phyloP scores from a whole-genome alignment of 1,284 basidiomycete genomes.

The Cutaneotrichosporon sp. region DNA sequence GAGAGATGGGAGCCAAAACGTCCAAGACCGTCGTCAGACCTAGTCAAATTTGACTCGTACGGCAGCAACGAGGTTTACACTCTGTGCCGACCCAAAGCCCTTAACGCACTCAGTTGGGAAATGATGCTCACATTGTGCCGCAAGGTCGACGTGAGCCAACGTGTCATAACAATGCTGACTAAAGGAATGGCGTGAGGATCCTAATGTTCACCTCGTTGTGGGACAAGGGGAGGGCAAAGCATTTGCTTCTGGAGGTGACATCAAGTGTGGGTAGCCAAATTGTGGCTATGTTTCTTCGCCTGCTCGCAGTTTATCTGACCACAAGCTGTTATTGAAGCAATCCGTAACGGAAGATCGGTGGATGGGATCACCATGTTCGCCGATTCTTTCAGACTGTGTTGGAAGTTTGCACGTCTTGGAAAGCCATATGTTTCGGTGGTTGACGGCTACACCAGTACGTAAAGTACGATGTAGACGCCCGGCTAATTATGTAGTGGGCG shows the following conservation, averaged over 20 bases:
- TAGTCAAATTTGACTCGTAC: slow-evolving; percentile 1
- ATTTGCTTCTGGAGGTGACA: slow-evolving; percentile 11
- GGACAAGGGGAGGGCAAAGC: slow-evolving; percentile 9
- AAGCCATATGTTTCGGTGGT: slow-evolving; percentile 82
- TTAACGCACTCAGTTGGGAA: slow-evolving; percentile 76
- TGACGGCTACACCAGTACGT: slow-evolving; percentile 77
- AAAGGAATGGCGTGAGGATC: slow-evolving; percentile 50
- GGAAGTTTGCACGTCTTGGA: slow-evolving; percentile 64
- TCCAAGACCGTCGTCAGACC: too few relatives aligned
- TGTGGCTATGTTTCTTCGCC: too few relatives aligned
- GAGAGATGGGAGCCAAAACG: too few relatives aligned
- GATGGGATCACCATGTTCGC: slow-evolving; percentile 73
- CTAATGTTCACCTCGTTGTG: slow-evolving; percentile 3
- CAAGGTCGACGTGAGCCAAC: slow-evolving; percentile 25
- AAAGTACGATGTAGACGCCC: not conserved
- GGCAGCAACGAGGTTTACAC: slow-evolving; percentile 7
- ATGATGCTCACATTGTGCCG: slow-evolving; percentile 72
- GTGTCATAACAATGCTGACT: slow-evolving; percentile 49
- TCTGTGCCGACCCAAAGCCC: slow-evolving; percentile 67
- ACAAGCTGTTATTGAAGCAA: slow-evolving; percentile 2
- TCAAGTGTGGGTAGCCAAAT: slow-evolving; percentile 6
- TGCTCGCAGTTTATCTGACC: too few relatives aligned
- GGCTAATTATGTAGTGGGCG: too few relatives aligned
- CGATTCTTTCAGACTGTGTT: slow-evolving; percentile 84
- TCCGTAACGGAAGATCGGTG: slow-evolving; percentile 23